Conservation (phyloP, 108 stramenopile genomes). For the Cyclostephanos tholiformis region DNA sequence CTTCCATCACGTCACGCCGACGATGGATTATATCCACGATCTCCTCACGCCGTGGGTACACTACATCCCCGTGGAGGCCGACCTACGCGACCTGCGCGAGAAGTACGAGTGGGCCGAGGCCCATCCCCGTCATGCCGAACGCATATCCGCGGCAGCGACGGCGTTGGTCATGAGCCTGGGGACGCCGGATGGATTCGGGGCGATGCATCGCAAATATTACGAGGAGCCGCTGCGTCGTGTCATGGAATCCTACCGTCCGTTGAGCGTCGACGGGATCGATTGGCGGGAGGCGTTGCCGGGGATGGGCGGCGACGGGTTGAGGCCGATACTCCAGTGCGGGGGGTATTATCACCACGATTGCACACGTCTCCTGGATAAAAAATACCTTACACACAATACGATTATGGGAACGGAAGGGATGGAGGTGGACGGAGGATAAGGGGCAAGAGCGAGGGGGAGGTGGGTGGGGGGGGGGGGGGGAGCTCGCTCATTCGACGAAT, state of each 20-base stretch:
- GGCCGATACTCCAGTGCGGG: conserved; percentile 5
- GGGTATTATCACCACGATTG: conserved; percentile 9
- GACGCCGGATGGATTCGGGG: conserved; percentile 20
- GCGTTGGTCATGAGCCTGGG: conserved; percentile 18
- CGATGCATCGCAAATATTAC: conserved; percentile 6
- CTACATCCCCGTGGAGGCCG: conserved; percentile 45
- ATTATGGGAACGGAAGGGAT: too few species aligned
- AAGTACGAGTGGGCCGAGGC: conserved; percentile 48
- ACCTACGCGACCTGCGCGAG: conserved; percentile 32
- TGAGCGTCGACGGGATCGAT: background rate
- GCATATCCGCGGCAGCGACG: conserved; percentile 21
- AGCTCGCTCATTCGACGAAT: too few species aligned
- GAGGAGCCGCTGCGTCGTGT: conserved; percentile 19
- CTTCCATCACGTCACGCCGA: conserved; percentile 41
- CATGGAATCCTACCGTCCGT: conserved; percentile 24
- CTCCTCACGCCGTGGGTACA: conserved; percentile 49
- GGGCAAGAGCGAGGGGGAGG: too few species aligned
- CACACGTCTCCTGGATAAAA: background rate
- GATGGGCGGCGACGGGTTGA: background rate
- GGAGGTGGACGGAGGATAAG: too few species aligned
- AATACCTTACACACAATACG: background rate
- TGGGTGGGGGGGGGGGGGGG: too few species aligned
- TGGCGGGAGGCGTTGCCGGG: conserved; percentile 11
- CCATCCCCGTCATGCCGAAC: conserved; percentile 25
- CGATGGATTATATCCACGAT: conserved; percentile 49